Evolutionary conservation across 1,284 basidiomycete species (phyloP).

Genomic region (Heterobasidion parviporum): DNA sequence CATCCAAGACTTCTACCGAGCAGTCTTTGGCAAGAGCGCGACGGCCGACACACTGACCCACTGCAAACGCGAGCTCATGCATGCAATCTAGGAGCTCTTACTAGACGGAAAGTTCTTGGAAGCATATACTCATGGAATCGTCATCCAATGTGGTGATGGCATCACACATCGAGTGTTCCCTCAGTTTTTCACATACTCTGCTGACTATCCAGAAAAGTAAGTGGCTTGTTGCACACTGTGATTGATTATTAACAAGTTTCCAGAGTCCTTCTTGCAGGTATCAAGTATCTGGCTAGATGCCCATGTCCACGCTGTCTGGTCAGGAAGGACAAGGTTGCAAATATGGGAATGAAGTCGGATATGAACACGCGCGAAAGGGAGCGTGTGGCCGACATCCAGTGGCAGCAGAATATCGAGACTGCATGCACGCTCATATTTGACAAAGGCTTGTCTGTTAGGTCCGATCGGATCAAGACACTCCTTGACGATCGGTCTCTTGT

Average conservation of each 20-base stretch:
- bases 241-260: neutral
- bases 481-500: neutral
- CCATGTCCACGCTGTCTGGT: conserved; percentile 1
- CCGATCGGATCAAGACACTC: neutral
- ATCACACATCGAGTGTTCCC: neutral
- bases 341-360: neutral
- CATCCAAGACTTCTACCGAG: neutral
- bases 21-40: neutral
- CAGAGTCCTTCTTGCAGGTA: neutral
- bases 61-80: neutral
- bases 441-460: neutral
- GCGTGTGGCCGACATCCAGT: too few relatives aligned
- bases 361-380: too few relatives aligned
- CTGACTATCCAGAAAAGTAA: conserved; percentile 2
- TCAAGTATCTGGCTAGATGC: neutral
- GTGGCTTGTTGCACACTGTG: neutral
- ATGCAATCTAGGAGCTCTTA: neutral
- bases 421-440: neutral
- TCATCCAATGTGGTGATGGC: neutral
- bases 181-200: neutral
- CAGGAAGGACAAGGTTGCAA: neutral
- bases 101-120: neutral
- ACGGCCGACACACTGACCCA: neutral
- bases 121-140: neutral
- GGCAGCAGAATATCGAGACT: neutral